Base-by-base conservation (phyloP, 2,329 filamentous ascomycete species). In the Penicillium oxalicum region DNA sequence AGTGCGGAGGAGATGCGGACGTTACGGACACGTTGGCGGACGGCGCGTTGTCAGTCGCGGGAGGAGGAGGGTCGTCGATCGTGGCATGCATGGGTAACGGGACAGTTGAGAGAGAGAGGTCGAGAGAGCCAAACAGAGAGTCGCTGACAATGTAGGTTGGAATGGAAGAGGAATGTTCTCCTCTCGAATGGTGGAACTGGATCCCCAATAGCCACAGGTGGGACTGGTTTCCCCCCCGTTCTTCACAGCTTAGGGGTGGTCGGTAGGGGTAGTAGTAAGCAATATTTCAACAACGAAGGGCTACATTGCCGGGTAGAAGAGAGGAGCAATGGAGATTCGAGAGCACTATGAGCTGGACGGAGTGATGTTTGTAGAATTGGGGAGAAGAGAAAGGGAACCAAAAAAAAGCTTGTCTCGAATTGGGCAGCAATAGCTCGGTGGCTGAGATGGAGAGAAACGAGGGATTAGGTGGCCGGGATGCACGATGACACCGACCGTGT, bases 11-110 rank as follows among this genome's bases (percentile, higher is more conserved):
- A 37, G 64, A 63, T 34, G 60, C 53, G 45, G 60, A 61, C 43
- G 59, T 45, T 45, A 53, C 53, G 47, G 63, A 61, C 45, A 63
- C 58, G 58, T 60, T 54, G 54, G 55, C 51, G 47, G 59, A 47
- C 48, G 59, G 58, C 50, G 62, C 54, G 51, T 48, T 52, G 51
- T 61, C 55, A 52, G 58, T 61, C 59, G 59, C 60, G 54, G 59
- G 52, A 47, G 61, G 47, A 57, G 61, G 57, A 59, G 63, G 59
- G 50, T 55, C 57, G 55, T 64, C 57, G 55, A 61, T 61, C 58
- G 67, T 62, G 57, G 66, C 62, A 63, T 65, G 66, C 66, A 70
- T 70, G 62, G 65, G 61, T 61, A 54, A 48, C 45, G 51, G 51
- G 55, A 51, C 43, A 46, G 38, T 51, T 32, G 42, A 49, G 50